phyloP scores from a whole-genome alignment of 2,329 filamentous ascomycete genomes.

The Ceratocystis cubensis region DNA sequence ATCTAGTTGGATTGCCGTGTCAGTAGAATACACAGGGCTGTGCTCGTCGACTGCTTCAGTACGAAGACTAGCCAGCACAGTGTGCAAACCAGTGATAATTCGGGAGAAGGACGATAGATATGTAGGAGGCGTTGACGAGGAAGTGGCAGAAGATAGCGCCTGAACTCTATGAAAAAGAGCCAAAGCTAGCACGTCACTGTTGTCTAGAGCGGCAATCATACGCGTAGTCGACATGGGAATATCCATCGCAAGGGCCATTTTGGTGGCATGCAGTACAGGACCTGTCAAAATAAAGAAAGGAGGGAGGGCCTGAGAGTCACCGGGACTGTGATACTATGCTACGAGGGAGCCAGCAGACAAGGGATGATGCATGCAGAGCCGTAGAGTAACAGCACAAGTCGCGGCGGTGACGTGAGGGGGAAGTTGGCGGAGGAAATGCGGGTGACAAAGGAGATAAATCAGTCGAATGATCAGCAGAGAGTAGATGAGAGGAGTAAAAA shows the following conservation, averaged over 20 bases:
- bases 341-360: not conserved
- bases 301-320: not conserved
- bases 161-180: constrained; percentile 41
- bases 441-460: not conserved
- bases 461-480: not conserved
- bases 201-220: constrained; percentile 37
- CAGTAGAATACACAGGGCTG: constrained; percentile 37
- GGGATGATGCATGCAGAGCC: not conserved
- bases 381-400: not conserved
- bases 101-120: constrained; percentile 31
- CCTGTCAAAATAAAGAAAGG: not conserved
- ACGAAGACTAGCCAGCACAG: constrained; percentile 44
- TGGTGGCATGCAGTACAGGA: not conserved
- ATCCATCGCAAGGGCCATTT: constrained; percentile 21
- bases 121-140: constrained; percentile 34
- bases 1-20: constrained; percentile 39
- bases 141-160: constrained; percentile 27
- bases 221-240: constrained; percentile 13
- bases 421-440: not conserved
- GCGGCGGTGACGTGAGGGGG: not conserved
- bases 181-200: constrained; percentile 43
- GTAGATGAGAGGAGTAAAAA: not conserved
- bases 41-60: constrained; percentile 43
- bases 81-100: constrained; percentile 42
- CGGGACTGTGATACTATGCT: not conserved